Conservation (phyloP, 371 early-diverging fungal genomes). For the Phascolomyces articulosus region DNA sequence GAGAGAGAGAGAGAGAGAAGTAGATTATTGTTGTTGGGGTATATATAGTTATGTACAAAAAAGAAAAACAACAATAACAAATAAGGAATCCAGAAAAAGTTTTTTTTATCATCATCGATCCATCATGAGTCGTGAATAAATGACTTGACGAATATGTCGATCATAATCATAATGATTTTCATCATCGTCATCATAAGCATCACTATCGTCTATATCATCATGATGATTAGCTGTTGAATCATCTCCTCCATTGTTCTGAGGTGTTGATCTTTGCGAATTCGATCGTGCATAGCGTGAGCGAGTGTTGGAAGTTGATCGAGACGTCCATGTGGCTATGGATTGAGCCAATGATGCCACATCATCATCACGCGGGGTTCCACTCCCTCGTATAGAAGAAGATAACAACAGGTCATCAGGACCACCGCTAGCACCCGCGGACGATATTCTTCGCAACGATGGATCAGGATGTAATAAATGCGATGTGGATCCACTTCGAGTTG, state of each 20-base stretch:
- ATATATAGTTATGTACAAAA: no score
- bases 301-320: constrained; percentile 13
- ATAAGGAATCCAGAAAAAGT: no score
- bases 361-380: constrained; percentile 17
- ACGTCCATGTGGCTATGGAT: constrained; percentile 30
- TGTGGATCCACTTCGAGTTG: not conserved
- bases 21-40: not conserved
- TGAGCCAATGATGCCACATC: constrained; percentile 28
- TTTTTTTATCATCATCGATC: constrained; percentile 10
- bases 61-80: not conserved
- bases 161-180: constrained; percentile 27
- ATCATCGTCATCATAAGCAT: constrained; percentile 13
- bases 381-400: not conserved
- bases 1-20: not conserved
- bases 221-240: not conserved
- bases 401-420: no score
- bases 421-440: not conserved
- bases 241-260: not conserved
- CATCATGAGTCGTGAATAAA: constrained; percentile 31
- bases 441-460: not conserved
- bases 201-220: constrained; percentile 8
- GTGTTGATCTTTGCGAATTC: not conserved
- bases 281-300: not conserved
- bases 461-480: not conserved
- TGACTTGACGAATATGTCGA: constrained; percentile 33